These are phyloP conservation scores for Pyricularia sp. DNA, from an alignment of 2,329 filamentous ascomycete species.

Conservation along the genomic window DNA sequence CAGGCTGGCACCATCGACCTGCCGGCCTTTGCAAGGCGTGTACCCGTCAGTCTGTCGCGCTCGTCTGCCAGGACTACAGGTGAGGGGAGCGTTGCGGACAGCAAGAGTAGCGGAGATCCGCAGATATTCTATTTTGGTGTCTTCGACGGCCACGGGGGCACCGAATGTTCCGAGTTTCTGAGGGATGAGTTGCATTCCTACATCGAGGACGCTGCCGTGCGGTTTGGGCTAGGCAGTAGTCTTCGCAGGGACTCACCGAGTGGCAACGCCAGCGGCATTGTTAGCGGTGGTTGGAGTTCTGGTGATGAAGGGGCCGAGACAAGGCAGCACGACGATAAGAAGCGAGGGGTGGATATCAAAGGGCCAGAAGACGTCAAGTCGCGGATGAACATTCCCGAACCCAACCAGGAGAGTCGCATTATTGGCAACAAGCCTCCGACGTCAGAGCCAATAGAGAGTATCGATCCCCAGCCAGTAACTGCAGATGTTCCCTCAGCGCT, in stretches of 20 bases:
- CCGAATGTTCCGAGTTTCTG: slow-evolving; percentile 77
- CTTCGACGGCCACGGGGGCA: slow-evolving; percentile 90
- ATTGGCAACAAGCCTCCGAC: slow-evolving; percentile 22
- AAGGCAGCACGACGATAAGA: slow-evolving; percentile 9
- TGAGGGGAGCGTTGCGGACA: slow-evolving; percentile 58
- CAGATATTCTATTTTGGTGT: slow-evolving; percentile 97
- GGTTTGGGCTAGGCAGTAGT: slow-evolving; percentile 69
- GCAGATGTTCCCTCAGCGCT: slow-evolving; percentile 46
- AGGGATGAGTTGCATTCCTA: slow-evolving; percentile 76
- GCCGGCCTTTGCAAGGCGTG: slow-evolving; percentile 79
- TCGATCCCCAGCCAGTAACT: slow-evolving; percentile 32
- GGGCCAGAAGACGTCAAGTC: slow-evolving; percentile 30
- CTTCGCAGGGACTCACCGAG: slow-evolving; percentile 33
- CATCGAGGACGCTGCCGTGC: slow-evolving; percentile 65
- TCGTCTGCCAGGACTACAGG: slow-evolving; percentile 30
- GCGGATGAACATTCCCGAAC: slow-evolving; percentile 22
- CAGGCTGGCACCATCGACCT: slow-evolving; percentile 89
- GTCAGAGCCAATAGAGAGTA: slow-evolving; percentile 20
- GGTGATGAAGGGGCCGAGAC: not conserved
- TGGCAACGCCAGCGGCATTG: slow-evolving; percentile 3
- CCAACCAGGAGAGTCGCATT: slow-evolving; percentile 17
- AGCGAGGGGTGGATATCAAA: slow-evolving; percentile 31
- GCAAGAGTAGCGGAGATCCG: slow-evolving; percentile 64
- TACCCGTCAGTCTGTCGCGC: slow-evolving; percentile 48
- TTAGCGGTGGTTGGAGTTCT: not conserved